Base-by-base conservation (phyloP, 768 basidiomycete genomes). In the Russula dissimulans region DNA sequence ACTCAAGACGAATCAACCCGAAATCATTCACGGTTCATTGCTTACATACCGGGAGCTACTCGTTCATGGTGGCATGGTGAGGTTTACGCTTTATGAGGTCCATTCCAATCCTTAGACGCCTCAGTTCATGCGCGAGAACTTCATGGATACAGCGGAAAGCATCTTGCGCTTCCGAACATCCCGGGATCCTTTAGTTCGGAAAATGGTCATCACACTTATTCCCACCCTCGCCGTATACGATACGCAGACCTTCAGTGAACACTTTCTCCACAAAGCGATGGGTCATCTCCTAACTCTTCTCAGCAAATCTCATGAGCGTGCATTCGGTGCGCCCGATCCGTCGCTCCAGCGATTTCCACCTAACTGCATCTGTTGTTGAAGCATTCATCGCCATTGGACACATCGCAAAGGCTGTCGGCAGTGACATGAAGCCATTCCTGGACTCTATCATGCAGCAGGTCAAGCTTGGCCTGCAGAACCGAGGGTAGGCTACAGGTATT, bases 311-410 rank as follows among this genome's bases (percentile, higher is more conserved):
- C 81, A 81, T 52, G 97, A 99, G 67, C 81, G 95, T 41, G 85
- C 88, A 36, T 89, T 91, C 65, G 91, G 94, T 94, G 68, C 55
- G 80, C 42, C n/a, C 4, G 31, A 56, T 31, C 18, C 7, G 9
- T 17, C 54, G 18, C 56, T 45, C 7, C 31, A 31, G 4, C 0
- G 46, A 17, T 31, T 17, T 47, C 34, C 51, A 18, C 64, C 65
- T 61, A 34, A 49, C 49, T 29, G n/a, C 43, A 46, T 56, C 34
- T 10, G 34, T 54, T 14, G 7, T 54, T 14, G 5, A 62, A 93
- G 95, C 95, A 3, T 98, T 97, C 71, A 86, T 94, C 66, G 95
- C 97, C 2, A 94, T 99, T 63, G 97, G 97, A 0, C 92, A 97
- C 68, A 90, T 95, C 52, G 93, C 97, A 2, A 83, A 84, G 45